Evolutionary conservation across 2,329 filamentous ascomycete genomes (phyloP), one percentile per base, ranked within the genome.

Genomic region (Parascedosporium putredinis): DNA sequence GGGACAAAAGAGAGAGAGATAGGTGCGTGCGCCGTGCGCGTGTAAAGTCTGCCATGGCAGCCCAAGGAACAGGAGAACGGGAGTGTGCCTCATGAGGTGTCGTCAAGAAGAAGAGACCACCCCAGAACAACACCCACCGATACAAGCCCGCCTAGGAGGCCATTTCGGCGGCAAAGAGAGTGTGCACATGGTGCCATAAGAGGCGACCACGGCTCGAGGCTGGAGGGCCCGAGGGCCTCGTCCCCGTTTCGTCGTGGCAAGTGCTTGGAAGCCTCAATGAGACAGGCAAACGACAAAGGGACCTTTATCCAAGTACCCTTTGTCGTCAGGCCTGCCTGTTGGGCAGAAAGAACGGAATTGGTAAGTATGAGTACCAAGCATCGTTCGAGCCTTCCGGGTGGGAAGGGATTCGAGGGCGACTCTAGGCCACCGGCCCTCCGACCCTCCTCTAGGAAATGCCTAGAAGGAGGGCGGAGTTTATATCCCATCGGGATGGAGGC

Each of bases 1-100:
- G 20, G 24, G 29, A 33, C 34, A 49, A 12, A 38, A 38, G 20
- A 50, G 42, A 45, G 23, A 48, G 44, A 47, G 29, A 50, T n/a
- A n/a, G n/a, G n/a, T n/a, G n/a, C n/a, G n/a, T n/a, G n/a, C n/a
- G n/a, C n/a, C n/a, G n/a, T n/a, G n/a, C n/a, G n/a, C n/a, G n/a
- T n/a, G n/a, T n/a, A n/a, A n/a, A n/a, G n/a, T n/a, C n/a, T n/a
- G n/a, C n/a, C n/a, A n/a, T n/a, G n/a, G n/a, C n/a, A n/a, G n/a
- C n/a, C n/a, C n/a, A n/a, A n/a, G n/a, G n/a, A n/a, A n/a, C n/a
- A n/a, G n/a, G n/a, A 10, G 14, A 42, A 22, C 20, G 38, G 3
- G 38, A 42, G 3, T 42, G 38, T 16, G 23, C 38, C 16, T 20
- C 38, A 42, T 24, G 38, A 42, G 38, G 3, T 42, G 12, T 10